Base-by-base conservation (phyloP, 2,329 filamentous ascomycete species). In the Exophiala calicioides region DNA sequence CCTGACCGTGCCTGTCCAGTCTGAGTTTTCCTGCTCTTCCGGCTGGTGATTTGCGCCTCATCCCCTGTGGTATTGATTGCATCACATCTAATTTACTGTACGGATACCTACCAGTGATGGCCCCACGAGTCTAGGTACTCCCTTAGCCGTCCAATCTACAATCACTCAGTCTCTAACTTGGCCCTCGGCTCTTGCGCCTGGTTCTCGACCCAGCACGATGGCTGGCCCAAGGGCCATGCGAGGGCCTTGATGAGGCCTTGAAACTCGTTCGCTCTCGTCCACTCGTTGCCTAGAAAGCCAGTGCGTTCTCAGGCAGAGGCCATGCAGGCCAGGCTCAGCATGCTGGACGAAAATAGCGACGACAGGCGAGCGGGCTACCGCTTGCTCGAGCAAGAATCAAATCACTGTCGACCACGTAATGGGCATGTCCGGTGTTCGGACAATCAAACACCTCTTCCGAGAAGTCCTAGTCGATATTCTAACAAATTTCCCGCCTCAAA, bases 401-500 rank as follows among this genome's bases (percentile, higher is more conserved):
- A 38, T 44, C 18, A 39, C 43, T 37, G 33, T 27, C 34, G 39
- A 43, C 36, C 50, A 53, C 50, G 41, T 53, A 40, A 40, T 20
- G n/a, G 32, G 30, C 19, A 8, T 35, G 20, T 43, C n/a, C 24
- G n/a, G 16, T 3, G 10, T 19, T 30, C 16, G 8, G 15, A 39
- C 13, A 15, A 8, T 24, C 41, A 10, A 31, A 16, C 33, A 21
- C 39, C 23, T 30, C 38, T 19, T 13, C 29, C 12, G 16, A 19
- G n/a, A 24, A 20, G 4, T 38, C 43, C 41, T 29, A 45, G 38
- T 34, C 50, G 31, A 31, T 44, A 41, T 42, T 45, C 32, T 15
- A 50, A 44, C 33, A 44, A 50, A 47, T 50, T 44, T 50, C 41
- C 50, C 38, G 32, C 30, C 24, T 41, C 35, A 18, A 30, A 29